Evolutionary conservation across 495 filamentous ascomycete species (phyloP).

Genomic region (Xylaria cubensis): DNA sequence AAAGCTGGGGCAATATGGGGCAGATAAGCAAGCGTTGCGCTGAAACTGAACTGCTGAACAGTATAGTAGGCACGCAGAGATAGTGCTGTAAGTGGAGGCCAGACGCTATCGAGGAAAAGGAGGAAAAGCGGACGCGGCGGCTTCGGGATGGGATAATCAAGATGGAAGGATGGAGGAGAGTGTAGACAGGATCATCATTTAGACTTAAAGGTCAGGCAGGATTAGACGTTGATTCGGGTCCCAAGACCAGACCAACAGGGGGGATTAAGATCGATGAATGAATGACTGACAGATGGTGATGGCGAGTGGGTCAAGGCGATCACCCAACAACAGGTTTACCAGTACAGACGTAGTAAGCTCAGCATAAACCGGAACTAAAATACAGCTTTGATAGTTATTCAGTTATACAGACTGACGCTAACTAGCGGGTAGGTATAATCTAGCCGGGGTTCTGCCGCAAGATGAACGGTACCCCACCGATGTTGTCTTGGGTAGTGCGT

Average conservation of each 20-base stretch:
- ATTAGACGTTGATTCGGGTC: neutral
- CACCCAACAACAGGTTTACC: neutral
- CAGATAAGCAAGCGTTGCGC: neutral
- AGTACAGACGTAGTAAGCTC: neutral
- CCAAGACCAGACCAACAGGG: conserved; percentile 13
- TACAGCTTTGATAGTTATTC: neutral
- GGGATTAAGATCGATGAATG: neutral
- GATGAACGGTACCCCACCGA: neutral
- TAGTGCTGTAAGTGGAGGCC: neutral
- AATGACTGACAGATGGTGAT: neutral
- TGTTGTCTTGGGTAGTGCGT: conserved; percentile 3
- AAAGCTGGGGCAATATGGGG: conserved; percentile 14
- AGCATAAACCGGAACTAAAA: neutral
- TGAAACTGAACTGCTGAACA: neutral
- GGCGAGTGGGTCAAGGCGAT: neutral
- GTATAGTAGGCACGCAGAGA: neutral
- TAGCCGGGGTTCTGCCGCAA: conserved; percentile 7
- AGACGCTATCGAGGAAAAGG: neutral
- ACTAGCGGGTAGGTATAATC: neutral
- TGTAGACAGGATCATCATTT: neutral
- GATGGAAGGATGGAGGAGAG: neutral
- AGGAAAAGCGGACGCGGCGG: neutral
- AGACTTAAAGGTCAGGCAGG: neutral
- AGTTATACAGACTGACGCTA: neutral
- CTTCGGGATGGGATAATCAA: neutral